Evolutionary conservation across 2,329 filamentous ascomycete genomes (phyloP), one percentile per base, ranked within the genome.

Genomic region (Trichoderma sp.): DNA sequence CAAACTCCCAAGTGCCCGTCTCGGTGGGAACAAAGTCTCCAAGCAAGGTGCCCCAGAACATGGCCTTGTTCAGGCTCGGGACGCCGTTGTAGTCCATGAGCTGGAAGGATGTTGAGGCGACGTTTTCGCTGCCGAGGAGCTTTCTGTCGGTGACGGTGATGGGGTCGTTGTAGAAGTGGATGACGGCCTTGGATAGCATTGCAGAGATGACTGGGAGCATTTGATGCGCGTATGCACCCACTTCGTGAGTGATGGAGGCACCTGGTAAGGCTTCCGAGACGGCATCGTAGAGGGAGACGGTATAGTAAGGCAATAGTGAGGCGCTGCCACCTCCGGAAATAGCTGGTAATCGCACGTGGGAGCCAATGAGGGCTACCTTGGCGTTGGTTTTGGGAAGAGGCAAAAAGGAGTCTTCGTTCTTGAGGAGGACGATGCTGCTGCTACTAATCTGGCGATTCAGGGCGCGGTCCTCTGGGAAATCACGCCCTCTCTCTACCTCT

Each of bases 61-160:
- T 36, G 47, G 30, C 63, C 11, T 26, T 55, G 47, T 66, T 66
- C 1, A 66, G 47, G 13, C 13, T 66, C 23, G 63, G 63, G 13
- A 66, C 53, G 30, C 30, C 50, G 47, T 66, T 66, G 47, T 66
- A 66, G 13, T 66, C 63, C 63, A 66, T 66, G 13, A 66, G 63
- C 47, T 66, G 63, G 47, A 66, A 66, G 1, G 63, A 36, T 3
- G 63, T 66, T 9, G 63, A 55, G 0, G 63, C 53, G 2, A 66
- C 63, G 4, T 36, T 36, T 13, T 66, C 63, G 20, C 47, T 66
- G 20, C 63, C 63, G 7, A 66, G 63, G 12, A 55, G 63, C 15
- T 66, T 50, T 13, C 63, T 66, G 15, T n/a, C 47, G 20, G 20
- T 23, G 47, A 55, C 28, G 12, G 47, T 28, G 11, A 55, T 57